Conservation (phyloP, 1,284 basidiomycete species). For the Sporisorium iseilematis-ciliati region DNA sequence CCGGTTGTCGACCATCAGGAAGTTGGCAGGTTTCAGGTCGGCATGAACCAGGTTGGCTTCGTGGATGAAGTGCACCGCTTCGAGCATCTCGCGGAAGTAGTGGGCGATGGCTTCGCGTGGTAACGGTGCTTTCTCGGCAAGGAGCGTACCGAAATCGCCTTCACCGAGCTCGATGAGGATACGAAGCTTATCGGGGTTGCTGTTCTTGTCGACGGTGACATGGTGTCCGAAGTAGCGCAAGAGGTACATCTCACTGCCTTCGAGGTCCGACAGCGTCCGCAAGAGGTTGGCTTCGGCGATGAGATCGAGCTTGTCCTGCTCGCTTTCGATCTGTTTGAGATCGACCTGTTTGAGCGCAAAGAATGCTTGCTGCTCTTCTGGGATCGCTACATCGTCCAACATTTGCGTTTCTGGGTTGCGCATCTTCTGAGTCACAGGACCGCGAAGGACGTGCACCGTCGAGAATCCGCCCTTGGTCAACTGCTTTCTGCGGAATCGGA, state of each 20-base stretch:
- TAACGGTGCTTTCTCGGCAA: conserved; percentile 55
- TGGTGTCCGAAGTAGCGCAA: conserved; percentile 68
- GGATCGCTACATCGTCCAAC: conserved; percentile 51
- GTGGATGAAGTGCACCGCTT: conserved; percentile 69
- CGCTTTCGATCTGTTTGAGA: conserved; percentile 63
- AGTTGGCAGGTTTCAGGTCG: conserved; percentile 71
- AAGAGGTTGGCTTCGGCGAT: conserved; percentile 66
- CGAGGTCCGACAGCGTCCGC: conserved; percentile 56
- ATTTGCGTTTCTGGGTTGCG: conserved; percentile 36
- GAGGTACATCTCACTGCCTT: conserved; percentile 63
- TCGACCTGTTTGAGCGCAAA: conserved; percentile 69
- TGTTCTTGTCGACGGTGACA: conserved; percentile 48
- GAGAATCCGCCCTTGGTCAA: conserved; percentile 66
- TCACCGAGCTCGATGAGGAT: conserved; percentile 69
- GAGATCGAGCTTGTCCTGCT: conserved; percentile 64
- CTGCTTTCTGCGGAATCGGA: conserved; percentile 61
- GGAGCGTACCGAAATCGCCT: conserved; percentile 61
- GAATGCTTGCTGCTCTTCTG: conserved; percentile 62
- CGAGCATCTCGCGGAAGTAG: conserved; percentile 68
- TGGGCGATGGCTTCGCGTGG: conserved; percentile 52
- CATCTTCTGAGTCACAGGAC: conserved; percentile 52
- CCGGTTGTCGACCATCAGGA: conserved; percentile 84
- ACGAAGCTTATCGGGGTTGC: conserved; percentile 56
- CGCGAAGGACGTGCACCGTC: conserved; percentile 65
- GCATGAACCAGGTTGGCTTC: conserved; percentile 67